phyloP scores from a whole-genome alignment of 805 yeast genomes.

The Ogataea ramenticola region DNA sequence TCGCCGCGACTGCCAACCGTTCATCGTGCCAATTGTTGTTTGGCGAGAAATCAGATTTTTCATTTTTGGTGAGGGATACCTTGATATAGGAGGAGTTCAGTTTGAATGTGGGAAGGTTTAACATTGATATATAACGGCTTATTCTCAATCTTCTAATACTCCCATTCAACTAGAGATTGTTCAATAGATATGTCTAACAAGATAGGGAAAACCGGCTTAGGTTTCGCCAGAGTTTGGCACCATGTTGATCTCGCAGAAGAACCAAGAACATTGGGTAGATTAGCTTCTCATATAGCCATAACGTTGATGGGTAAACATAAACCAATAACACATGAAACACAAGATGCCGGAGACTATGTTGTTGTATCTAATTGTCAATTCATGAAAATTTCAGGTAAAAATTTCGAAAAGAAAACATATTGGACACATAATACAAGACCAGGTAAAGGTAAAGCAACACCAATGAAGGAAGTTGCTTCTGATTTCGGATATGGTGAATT shows the following conservation, averaged over 20 bases:
- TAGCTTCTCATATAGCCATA: constrained; percentile 83
- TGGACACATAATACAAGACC: constrained; percentile 89
- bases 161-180: no score
- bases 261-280: constrained; percentile 79
- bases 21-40: no score
- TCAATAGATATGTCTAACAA: constrained; percentile 46
- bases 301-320: constrained; percentile 96
- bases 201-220: constrained; percentile 34
- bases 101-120: no score
- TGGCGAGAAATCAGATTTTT: no score
- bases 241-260: constrained; percentile 88
- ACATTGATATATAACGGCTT: no score
- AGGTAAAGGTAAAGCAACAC: constrained; percentile 75
- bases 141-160: no score
- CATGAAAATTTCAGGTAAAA: constrained; percentile 78
- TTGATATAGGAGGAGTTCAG: no score
- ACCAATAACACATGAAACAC: constrained; percentile 71
- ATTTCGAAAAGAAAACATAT: constrained; percentile 72
- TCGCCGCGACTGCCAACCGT: no score
- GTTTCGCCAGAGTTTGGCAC: constrained; percentile 85
- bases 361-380: constrained; percentile 90
- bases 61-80: no score
- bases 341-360: constrained; percentile 94
- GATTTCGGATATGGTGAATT: constrained; percentile 88
- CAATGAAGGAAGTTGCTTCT: constrained; percentile 69